Evolutionary conservation across 2,329 filamentous ascomycete genomes (phyloP).

Genomic region (Aspergillus awamori): DNA sequence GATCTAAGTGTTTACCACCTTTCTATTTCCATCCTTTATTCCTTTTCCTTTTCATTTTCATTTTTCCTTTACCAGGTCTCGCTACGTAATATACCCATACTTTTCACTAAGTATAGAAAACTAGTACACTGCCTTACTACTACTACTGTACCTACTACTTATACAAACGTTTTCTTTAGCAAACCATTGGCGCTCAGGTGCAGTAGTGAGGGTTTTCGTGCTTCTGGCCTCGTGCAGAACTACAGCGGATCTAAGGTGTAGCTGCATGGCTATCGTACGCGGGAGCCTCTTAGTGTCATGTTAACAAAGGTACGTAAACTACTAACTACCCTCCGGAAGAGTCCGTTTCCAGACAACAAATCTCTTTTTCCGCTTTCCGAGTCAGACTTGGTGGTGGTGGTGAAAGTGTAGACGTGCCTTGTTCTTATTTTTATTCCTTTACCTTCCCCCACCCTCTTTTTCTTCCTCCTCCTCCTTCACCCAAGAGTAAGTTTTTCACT

Average conservation of each 20-base stretch:
- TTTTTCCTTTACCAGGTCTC: too few species aligned
- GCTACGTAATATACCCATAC: too few species aligned
- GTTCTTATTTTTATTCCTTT: too few species aligned
- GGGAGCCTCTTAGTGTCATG: neutral
- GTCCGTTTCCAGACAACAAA: neutral
- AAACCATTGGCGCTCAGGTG: conserved; percentile 7
- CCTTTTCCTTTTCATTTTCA: too few species aligned
- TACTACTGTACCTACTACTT: too few species aligned
- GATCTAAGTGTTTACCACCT: too few species aligned
- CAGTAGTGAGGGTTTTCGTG: conserved; percentile 19
- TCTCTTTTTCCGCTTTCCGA: neutral
- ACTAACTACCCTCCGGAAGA: neutral
- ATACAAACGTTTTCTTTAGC: neutral
- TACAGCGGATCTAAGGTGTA: conserved; percentile 6
- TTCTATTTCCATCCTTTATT: too few species aligned
- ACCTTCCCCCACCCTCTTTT: too few species aligned
- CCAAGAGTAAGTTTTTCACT: too few species aligned
- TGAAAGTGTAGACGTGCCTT: neutral
- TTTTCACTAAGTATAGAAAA: too few species aligned
- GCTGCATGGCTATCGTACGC: neutral
- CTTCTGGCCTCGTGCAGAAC: conserved; percentile 6
- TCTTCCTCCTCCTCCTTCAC: too few species aligned
- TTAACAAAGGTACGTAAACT: neutral
- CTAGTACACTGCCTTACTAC: too few species aligned
- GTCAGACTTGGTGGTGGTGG: neutral